These are phyloP conservation scores for Leucogyrophana mollusca DNA, from an alignment of 768 basidiomycete species.

Conservation along the genomic window DNA sequence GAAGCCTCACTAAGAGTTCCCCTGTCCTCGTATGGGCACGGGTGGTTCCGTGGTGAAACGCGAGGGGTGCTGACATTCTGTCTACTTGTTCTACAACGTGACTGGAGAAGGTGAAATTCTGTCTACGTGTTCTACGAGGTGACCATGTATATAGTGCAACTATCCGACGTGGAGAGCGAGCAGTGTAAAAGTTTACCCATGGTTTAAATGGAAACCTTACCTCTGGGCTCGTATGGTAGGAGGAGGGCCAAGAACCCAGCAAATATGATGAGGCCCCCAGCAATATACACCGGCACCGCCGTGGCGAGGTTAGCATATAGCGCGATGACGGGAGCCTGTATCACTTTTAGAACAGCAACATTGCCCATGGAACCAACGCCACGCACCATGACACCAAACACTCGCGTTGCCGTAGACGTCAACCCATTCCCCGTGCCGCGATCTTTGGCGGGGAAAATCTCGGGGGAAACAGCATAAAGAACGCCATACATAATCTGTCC, in stretches of 20 bases:
- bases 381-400: slow-evolving; percentile 70
- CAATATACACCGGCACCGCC: slow-evolving; percentile 69
- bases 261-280: slow-evolving; percentile 60
- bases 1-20: too few relatives aligned
- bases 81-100: too few relatives aligned
- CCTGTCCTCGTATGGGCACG: too few relatives aligned
- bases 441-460: slow-evolving; percentile 71
- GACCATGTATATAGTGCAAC: too few relatives aligned
- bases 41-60: too few relatives aligned
- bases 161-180: too few relatives aligned
- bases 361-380: neutral
- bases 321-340: slow-evolving; percentile 71
- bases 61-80: too few relatives aligned
- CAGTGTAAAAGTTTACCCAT: too few relatives aligned
- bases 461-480: slow-evolving; percentile 66
- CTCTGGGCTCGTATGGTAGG: slow-evolving; percentile 73
- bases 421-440: slow-evolving; percentile 73
- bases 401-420: slow-evolving; percentile 54
- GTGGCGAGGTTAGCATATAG: slow-evolving; percentile 64
- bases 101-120: too few relatives aligned
- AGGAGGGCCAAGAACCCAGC: slow-evolving; percentile 60
- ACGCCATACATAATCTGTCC: slow-evolving; percentile 73
- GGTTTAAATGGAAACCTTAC: slow-evolving; percentile 63
- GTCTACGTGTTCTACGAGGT: too few relatives aligned
- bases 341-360: too few relatives aligned